Evolutionary conservation across 2,329 filamentous ascomycete genomes (phyloP).

Genomic region (Fusarium mangiferae): DNA sequence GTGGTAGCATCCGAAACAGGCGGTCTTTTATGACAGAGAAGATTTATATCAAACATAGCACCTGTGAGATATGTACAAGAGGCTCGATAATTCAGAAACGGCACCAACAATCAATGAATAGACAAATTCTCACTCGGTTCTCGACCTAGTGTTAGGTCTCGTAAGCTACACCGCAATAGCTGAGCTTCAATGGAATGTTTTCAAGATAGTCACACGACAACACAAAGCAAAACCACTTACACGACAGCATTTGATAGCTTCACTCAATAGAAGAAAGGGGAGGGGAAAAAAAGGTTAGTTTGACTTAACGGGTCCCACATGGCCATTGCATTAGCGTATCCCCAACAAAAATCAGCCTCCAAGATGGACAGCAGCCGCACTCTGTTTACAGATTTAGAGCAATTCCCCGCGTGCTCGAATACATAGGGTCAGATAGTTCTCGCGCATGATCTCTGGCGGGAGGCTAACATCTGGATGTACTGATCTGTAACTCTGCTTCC

Average conservation of each 20-base stretch:
- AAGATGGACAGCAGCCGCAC: constrained; percentile 18
- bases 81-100: not conserved
- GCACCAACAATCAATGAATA: not conserved
- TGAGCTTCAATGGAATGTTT: not conserved
- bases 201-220: constrained; percentile 12
- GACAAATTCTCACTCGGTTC: not conserved
- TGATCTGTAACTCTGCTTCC: not conserved
- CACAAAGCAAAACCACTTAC: constrained; percentile 9
- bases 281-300: not conserved
- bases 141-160: not conserved
- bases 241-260: constrained; percentile 6
- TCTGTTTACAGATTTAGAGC: constrained; percentile 36
- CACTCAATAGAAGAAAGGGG: not conserved
- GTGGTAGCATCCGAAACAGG: not conserved
- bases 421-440: not conserved
- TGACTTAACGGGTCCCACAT: constrained; percentile 32
- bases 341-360: constrained; percentile 43
- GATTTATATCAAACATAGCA: not conserved
- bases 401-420: constrained; percentile 20
- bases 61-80: not conserved
- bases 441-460: not conserved
- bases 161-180: not conserved
- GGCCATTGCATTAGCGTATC: constrained; percentile 43
- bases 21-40: not conserved
- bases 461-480: constrained; percentile 3